A percentile compares a stretch with the other conserved stretches of the same genome.
Conservation (phyloP, 176 grass and related monocot genomes). For the Aegilops sharonensis region DNA sequence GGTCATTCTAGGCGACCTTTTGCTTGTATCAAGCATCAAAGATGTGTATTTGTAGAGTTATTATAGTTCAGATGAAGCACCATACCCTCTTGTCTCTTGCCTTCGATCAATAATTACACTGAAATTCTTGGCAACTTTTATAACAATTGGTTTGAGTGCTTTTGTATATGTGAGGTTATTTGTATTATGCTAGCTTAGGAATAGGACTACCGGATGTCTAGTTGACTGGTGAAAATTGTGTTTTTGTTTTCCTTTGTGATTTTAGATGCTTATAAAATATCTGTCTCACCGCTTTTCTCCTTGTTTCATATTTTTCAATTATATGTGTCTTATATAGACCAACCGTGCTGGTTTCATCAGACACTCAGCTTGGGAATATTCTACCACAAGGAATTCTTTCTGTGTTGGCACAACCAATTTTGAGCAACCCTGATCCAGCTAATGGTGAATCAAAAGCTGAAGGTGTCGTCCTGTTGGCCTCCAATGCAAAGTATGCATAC, state of each 20-base stretch:
- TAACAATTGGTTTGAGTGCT: background rate
- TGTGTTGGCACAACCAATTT: slow-evolving; percentile 57
- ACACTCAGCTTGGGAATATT: slow-evolving; percentile 54
- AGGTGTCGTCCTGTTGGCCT: slow-evolving; percentile 73
- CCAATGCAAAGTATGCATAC: slow-evolving; percentile 87
- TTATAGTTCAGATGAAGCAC: background rate
- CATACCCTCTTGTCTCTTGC: too few species aligned
- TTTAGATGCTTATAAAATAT: slow-evolving; percentile 12
- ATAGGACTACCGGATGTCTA: background rate
- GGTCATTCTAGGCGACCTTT: background rate
- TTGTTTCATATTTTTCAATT: slow-evolving; percentile 18
- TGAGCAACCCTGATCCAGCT: slow-evolving; percentile 32
- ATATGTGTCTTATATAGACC: slow-evolving; percentile 21
- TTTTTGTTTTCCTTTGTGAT: background rate
- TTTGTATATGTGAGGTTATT: background rate
- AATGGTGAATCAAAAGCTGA: slow-evolving; percentile 40
- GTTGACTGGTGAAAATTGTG: background rate
- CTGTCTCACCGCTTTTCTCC: background rate
- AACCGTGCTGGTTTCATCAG: slow-evolving; percentile 42
- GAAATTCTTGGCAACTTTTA: background rate
- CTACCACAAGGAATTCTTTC: slow-evolving; percentile 69
- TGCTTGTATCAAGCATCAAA: background rate
- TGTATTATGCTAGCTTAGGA: background rate
- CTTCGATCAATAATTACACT: background rate
- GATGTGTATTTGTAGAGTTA: background rate